Evolutionary conservation across 164 flowering plant genomes (phyloP), one percentile per base, ranked within the genome.

Genomic region (Umbilicus rupestris): DNA sequence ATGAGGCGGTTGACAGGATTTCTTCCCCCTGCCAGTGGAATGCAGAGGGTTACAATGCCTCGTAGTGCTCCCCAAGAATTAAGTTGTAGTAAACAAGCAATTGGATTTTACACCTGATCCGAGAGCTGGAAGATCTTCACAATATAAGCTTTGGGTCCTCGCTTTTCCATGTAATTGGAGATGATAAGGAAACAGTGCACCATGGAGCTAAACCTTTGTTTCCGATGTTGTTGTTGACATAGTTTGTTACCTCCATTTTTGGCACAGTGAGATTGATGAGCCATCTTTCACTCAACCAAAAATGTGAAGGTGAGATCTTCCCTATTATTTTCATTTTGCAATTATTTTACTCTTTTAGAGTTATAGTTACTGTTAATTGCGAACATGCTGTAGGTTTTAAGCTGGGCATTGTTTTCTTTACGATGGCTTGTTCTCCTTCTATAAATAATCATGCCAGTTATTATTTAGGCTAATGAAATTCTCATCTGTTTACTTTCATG

Each of bases 91-190:
- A 55, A 93, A 93, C 76, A 93, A 93, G 69, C 98, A 93, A 72
- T 96, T 93, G 22, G 96, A 96, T 17, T 93, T 93, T 70, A 93
- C 98, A 3, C 90, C 98, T 77, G 97, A 93, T 83, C 98, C 98
- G 14, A 81, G 63, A 72, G 39, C 96, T 2, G 98, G 98, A 15
- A 84, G 97, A 76, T 93, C 98, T 69, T 93, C 98, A 5, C 86
- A 85, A 76, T 93, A 93, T 65, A 93, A 78, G 98, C 98, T 29
- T 76, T 93, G 78, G 68, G 85, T 81, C 84, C n/a, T 97, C 98
- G 31, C 90, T 93, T 69, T 90, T 93, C 72, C 98, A 93, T 75
- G 98, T 90, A 30, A 90, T 88, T 78, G 97, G 89, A 28, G 97
- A 93, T 81, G 97, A 93, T 74, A 73, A 89, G 75, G 98, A 93